phyloP scores from a whole-genome alignment of 208 protist genomes.

The Leishmania aethiopica region DNA sequence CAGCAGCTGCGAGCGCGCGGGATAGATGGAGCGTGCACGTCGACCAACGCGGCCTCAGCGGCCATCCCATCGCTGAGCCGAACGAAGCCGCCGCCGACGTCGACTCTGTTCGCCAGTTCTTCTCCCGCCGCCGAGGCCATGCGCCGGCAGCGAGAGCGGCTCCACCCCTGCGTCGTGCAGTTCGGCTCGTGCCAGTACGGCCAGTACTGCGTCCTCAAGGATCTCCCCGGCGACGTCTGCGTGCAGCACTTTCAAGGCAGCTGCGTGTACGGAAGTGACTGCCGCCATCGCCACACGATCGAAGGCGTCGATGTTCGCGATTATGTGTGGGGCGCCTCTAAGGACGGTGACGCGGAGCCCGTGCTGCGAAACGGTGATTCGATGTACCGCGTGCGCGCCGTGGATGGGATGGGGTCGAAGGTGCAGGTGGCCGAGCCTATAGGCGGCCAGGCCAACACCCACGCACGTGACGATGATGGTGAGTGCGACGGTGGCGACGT shows the following conservation, averaged over 20 bases:
- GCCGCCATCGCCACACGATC: constrained; percentile 58
- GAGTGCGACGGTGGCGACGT: neutral
- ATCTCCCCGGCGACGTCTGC: constrained; percentile 74
- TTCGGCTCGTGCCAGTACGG: constrained; percentile 73
- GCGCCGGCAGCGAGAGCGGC: constrained; percentile 11
- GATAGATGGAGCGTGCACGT: neutral
- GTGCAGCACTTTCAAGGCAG: constrained; percentile 71
- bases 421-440: constrained; percentile 11
- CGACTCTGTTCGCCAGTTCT: neutral
- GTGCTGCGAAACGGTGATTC: constrained; percentile 1
- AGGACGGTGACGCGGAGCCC: neutral
- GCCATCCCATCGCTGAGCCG: constrained; percentile 23
- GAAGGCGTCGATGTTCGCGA: constrained; percentile 78
- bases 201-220: constrained; percentile 51
- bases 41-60: neutral
- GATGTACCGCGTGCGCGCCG: neutral
- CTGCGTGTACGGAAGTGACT: constrained; percentile 65
- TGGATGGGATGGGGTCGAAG: constrained; percentile 14
- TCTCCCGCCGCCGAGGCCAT: neutral
- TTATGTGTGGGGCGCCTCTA: constrained; percentile 6
- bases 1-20: constrained; percentile 3
- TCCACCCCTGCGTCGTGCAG: constrained; percentile 80
- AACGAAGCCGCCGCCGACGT: neutral
- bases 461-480: neutral
- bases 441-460: neutral